Conservation (phyloP, 768 basidiomycete genomes). For the Coprinellus micaceus region DNA sequence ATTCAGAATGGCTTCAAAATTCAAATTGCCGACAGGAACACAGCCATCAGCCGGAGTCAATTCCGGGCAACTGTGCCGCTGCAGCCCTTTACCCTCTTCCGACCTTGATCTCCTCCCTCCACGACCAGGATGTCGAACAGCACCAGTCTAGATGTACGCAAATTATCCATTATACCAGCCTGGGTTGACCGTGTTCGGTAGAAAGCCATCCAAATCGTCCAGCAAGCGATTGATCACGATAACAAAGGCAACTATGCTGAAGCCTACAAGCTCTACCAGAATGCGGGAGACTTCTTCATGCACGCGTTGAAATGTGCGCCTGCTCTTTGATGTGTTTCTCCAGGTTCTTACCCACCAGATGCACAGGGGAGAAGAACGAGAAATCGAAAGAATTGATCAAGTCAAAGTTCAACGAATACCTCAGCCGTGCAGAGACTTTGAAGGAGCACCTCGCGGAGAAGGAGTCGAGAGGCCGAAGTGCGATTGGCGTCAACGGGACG, state of each 20-base stretch:
- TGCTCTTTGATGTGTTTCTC: background rate
- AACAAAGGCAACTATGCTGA: conserved; percentile 89
- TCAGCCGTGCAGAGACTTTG: conserved; percentile 85
- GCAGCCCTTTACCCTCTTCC: conserved; percentile 17
- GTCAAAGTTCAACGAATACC: conserved; percentile 86
- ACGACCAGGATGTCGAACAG: conserved; percentile 37
- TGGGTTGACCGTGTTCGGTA: conserved; percentile 16
- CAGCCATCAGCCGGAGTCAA: no score
- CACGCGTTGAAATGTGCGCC: conserved; percentile 86
- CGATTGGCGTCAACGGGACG: conserved; percentile 45
- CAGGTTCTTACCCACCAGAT: conserved; percentile 1
- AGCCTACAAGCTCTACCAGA: conserved; percentile 93
- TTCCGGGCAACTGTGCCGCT: background rate
- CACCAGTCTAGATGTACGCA: conserved; percentile 46
- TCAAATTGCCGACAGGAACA: no score
- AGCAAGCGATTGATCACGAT: conserved; percentile 91
- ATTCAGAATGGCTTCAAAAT: no score
- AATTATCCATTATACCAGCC: background rate
- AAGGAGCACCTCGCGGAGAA: conserved; percentile 76
- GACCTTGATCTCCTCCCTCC: background rate
- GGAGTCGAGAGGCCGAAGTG: conserved; percentile 56
- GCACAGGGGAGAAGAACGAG: conserved; percentile 70
- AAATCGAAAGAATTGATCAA: conserved; percentile 84
- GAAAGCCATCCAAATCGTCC: conserved; percentile 84
- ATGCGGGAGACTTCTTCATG: conserved; percentile 97